phyloP scores from a whole-genome alignment of 768 basidiomycete genomes.

The Harrya chromipes region DNA sequence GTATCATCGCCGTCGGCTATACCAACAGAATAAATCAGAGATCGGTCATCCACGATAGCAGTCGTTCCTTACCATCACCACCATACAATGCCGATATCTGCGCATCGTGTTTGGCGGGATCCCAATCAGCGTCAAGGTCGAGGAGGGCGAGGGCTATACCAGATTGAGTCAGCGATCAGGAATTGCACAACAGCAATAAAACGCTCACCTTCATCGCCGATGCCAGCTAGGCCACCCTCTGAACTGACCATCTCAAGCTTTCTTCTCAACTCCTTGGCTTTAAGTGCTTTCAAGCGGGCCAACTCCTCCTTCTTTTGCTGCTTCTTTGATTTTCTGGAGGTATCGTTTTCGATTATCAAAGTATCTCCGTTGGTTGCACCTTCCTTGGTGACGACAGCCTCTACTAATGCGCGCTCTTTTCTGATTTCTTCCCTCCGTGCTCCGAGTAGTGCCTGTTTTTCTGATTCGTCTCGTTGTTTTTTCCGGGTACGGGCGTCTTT shows the following conservation, averaged over 20 bases:
- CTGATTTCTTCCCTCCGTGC: constrained; percentile 75
- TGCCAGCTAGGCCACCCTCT: constrained; percentile 57
- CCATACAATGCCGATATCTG: constrained; percentile 80
- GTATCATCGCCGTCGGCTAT: constrained; percentile 35
- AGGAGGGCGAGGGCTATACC: constrained; percentile 58
- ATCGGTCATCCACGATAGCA: neutral
- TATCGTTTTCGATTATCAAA: constrained; percentile 43
- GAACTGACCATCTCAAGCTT: constrained; percentile 71
- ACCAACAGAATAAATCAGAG: neutral
- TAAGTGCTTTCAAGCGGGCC: constrained; percentile 75
- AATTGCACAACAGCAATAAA: neutral
- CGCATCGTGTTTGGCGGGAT: constrained; percentile 76
- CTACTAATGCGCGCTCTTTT: constrained; percentile 58
- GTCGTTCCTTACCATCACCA: constrained; percentile 38
- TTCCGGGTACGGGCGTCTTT: constrained; percentile 82
- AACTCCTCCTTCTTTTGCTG: constrained; percentile 63
- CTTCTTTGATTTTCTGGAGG: constrained; percentile 41
- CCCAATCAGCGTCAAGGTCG: constrained; percentile 92
- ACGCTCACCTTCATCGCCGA: constrained; percentile 26
- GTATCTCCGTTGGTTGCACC: constrained; percentile 53
- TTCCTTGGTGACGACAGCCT: constrained; percentile 72
- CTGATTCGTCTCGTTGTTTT: constrained; percentile 66
- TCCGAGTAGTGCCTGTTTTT: constrained; percentile 69
- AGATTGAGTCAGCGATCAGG: neutral
- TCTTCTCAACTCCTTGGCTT: constrained; percentile 74